Base-by-base conservation (phyloP, 2,329 filamentous ascomycete species). In the Pochonia chlamydosporia region DNA sequence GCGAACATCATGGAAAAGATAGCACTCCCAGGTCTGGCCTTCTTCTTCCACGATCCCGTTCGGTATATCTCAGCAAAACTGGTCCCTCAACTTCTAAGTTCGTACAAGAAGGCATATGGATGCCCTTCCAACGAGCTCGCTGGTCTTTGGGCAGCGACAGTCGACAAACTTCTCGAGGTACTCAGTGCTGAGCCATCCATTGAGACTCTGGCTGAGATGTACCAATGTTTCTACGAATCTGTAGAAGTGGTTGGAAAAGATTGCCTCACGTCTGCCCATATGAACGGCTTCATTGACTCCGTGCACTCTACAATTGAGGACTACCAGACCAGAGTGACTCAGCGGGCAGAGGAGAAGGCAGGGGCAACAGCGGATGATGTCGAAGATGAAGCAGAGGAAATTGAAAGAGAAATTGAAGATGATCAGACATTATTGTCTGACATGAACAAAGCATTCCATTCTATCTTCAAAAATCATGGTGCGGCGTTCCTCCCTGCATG, bases 401-500 rank as follows among this genome's bases (percentile, higher is more conserved):
- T 85, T 39, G 76, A 95, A 26, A 86, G 95, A 58, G 93, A 92
- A 11, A 91, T 99, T 41, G 93, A 99, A 66, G 93, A 99, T 57
- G 93, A 99, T 63, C 92, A 97, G 69, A 96, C 90, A 20, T 77
- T 99, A 16, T 78, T 99, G 37, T 96, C 91, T 2, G 93, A 99
- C 63, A 99, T 99, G 93, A 99, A 99, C 81, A 99, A 99, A 75
- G 92, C 93, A 1, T 99, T 95, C 79, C 93, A 99, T 69, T 92
- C 90, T 51, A 89, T 99, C 55, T 99, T 99, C 78, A 97, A 97
- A 75, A 91, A 96, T 71, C 90, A 96, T 64, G 88, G 89, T 21
- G 76, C 82, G 9, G 73, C 78, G 10, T 99, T 99, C 75, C 76
- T 99, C 46, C 85, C 84, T 5, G 76, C 89, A 36, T 99, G 92